phyloP scores from a whole-genome alignment of 2,329 filamentous ascomycete species.

The Fusarium clavum region DNA sequence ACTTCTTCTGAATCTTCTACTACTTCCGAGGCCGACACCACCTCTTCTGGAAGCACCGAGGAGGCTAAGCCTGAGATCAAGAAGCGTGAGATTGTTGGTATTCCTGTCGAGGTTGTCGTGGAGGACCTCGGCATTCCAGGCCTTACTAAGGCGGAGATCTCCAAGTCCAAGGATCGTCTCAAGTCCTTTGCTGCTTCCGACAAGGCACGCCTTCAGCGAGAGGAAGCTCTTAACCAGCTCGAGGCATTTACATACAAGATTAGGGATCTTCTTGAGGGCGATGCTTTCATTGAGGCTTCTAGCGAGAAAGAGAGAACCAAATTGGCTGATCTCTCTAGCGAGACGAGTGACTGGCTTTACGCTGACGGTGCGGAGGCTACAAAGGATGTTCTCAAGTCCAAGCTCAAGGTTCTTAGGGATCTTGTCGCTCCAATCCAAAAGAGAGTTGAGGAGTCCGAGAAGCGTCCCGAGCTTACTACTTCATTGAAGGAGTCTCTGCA shows the following conservation, averaged over 20 bases:
- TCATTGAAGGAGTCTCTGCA: conserved; percentile 76
- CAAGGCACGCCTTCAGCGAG: conserved; percentile 77
- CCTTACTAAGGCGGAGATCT: conserved; percentile 62
- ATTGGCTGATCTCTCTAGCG: conserved; percentile 76
- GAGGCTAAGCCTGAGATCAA: conserved; percentile 65
- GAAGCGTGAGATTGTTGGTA: conserved; percentile 68
- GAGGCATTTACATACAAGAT: conserved; percentile 92
- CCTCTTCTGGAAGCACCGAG: conserved; percentile 59
- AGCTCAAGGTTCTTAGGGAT: conserved; percentile 80
- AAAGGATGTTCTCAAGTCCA: conserved; percentile 78
- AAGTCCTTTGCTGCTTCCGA: conserved; percentile 89
- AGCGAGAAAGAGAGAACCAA: conserved; percentile 73
- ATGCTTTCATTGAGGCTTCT: conserved; percentile 77
- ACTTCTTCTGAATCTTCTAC: conserved; percentile 44
- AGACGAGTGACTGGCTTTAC: conserved; percentile 90
- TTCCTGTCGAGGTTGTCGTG: conserved; percentile 63
- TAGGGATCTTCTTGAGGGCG: conserved; percentile 83
- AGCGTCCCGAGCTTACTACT: conserved; percentile 77
- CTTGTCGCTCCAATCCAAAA: conserved; percentile 82
- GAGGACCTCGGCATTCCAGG: conserved; percentile 63
- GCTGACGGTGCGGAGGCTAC: conserved; percentile 82
- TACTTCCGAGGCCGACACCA: conserved; percentile 52
- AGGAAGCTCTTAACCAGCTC: conserved; percentile 92
- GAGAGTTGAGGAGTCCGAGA: conserved; percentile 76
- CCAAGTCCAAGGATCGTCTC: conserved; percentile 74